These are phyloP conservation scores for Fusarium longipes DNA, from an alignment of 2,329 filamentous ascomycete genomes.

Conservation along the genomic window DNA sequence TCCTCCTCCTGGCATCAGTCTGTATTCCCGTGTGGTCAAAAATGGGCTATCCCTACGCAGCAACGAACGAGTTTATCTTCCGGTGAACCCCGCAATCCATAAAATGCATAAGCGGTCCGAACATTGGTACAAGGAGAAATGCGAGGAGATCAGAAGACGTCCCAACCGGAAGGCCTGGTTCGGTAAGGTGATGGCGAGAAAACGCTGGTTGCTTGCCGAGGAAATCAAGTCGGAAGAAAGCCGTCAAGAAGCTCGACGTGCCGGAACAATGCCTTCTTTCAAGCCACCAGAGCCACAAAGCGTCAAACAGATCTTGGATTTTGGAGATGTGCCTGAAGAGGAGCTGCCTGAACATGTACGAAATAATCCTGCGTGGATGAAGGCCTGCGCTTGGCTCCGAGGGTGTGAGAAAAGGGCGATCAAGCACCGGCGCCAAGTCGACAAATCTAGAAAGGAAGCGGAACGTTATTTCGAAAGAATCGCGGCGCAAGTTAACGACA, in stretches of 20 bases:
- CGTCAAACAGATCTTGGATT: slow-evolving; percentile 49
- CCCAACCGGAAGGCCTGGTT: slow-evolving; percentile 63
- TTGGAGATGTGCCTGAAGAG: slow-evolving; percentile 53
- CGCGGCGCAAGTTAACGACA: slow-evolving; percentile 4
- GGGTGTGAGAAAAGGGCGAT: slow-evolving; percentile 42
- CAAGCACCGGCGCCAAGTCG: slow-evolving; percentile 23
- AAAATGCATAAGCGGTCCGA: slow-evolving; percentile 57
- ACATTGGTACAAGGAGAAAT: slow-evolving; percentile 61
- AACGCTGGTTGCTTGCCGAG: slow-evolving; percentile 48
- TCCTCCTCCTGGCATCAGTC: slow-evolving; percentile 42
- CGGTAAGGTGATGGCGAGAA: slow-evolving; percentile 57
- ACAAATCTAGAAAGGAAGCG: slow-evolving; percentile 40
- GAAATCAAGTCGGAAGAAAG: slow-evolving; percentile 32
- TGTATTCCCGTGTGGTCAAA: slow-evolving; percentile 6
- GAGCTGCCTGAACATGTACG: slow-evolving; percentile 59
- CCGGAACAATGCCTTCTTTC: slow-evolving; percentile 29
- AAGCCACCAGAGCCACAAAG: slow-evolving; percentile 48
- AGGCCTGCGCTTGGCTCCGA: slow-evolving; percentile 54
- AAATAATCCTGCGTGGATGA: slow-evolving; percentile 59
- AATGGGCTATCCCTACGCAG: slow-evolving; percentile 22
- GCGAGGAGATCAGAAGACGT: slow-evolving; percentile 61
- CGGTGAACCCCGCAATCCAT: slow-evolving; percentile 64
- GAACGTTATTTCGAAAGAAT: slow-evolving; percentile 34
- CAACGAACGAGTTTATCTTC: slow-evolving; percentile 54
- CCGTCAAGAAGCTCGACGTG: slow-evolving; percentile 15